These are phyloP conservation scores for Triangularia setosa DNA, from an alignment of 2,329 filamentous ascomycete genomes.

Conservation along the genomic window DNA sequence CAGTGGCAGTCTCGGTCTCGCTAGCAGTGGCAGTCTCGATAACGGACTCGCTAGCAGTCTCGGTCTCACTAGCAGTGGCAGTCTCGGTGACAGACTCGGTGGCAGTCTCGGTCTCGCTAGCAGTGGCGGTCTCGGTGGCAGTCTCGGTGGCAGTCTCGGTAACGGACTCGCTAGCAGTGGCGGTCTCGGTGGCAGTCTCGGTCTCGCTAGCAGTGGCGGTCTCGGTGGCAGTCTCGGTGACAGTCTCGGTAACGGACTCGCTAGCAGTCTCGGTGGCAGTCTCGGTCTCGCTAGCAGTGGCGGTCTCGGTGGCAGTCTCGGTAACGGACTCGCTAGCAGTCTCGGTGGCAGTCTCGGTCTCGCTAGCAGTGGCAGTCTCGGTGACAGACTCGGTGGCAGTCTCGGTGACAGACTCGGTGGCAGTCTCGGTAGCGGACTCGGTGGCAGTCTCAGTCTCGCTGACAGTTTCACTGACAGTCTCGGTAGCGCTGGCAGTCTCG, in stretches of 20 bases:
- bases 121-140: constrained; percentile 9
- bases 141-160: constrained; percentile 28
- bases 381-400: constrained; percentile 27
- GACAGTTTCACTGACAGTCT: constrained; percentile 29
- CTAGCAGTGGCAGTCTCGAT: too few species aligned
- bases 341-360: constrained; percentile 27
- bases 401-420: constrained; percentile 27
- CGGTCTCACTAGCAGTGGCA: constrained; percentile 30
- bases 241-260: not conserved
- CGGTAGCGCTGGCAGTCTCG: constrained; percentile 28
- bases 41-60: too few species aligned
- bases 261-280: not conserved
- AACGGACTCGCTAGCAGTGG: constrained; percentile 25
- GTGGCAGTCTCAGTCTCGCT: constrained; percentile 32
- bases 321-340: too few species aligned
- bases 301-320: not conserved
- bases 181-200: constrained; percentile 29
- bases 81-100: too few species aligned
- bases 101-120: constrained; percentile 30
- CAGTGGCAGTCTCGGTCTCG: not conserved
- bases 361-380: constrained; percentile 32
- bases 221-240: constrained; percentile 3
- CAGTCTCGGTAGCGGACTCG: constrained; percentile 8
- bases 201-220: not conserved
- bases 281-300: not conserved